Base-by-base conservation (phyloP, 345 rosid species). In the Gynandropsis gynandra region DNA sequence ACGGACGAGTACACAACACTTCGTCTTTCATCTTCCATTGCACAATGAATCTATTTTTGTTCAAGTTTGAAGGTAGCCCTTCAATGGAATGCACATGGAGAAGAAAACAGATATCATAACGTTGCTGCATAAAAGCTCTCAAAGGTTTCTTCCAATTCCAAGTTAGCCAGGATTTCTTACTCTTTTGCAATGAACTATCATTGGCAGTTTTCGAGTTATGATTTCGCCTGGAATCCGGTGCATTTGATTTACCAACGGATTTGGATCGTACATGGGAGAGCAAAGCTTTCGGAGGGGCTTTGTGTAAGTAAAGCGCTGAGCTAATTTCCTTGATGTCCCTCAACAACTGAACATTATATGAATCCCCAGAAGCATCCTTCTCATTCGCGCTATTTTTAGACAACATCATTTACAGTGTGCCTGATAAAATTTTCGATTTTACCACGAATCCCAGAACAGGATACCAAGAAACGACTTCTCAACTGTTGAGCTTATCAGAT, bases 71-170 rank as follows among this genome's bases (percentile, higher is more conserved):
- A 27, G 89, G 86, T 54, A 89, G 32, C 16, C 84, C 95, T 74
- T 85, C 79, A 14, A 89, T 74, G 0, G 89, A 81, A 65, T 83
- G 95, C 61, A 77, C 89, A 38, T 83, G 86, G 64, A 85, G 74
- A 59, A 59, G 75, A 72, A 85, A 89, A 64, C 71, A 81, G 54
- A 85, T 58, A 60, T 74, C 69, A 56, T 79, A 81, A 64, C 72
- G 71, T 32, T 74, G 77, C 48, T 57, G 61, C 56, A 82, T 50
- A 34, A 81, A 68, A 69, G 85, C 87, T 66, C 80, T 83, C 46
- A 83, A 62, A 10, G 95, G 80, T 21, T 78, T 89, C 87, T 83
- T 89, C 93, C 93, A 89, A 45, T 69, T 79, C 89, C 93, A 76
- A 4, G 56, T 11, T 2, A 74, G 74, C 1, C 65, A 70, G 0